Conservation (phyloP, 805 yeast species). For the Spathaspora gorwiae region DNA sequence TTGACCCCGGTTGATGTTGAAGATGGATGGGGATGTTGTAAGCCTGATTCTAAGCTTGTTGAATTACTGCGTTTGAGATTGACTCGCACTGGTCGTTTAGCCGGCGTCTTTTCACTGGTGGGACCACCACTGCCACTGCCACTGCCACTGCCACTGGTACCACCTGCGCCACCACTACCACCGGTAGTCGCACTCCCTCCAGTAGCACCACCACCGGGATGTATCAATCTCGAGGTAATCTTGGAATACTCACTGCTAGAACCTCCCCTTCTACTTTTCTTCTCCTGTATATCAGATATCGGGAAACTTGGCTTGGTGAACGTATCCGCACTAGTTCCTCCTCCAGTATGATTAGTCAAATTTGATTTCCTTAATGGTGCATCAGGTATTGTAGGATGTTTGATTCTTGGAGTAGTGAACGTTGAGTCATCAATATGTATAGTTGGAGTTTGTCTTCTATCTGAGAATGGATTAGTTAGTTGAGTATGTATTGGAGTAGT, state of each 20-base stretch:
- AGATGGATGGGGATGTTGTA: neutral
- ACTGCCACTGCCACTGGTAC: neutral
- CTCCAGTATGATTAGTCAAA: constrained; percentile 10
- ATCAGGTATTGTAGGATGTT: constrained; percentile 24
- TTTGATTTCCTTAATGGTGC: constrained; percentile 35
- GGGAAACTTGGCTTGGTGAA: constrained; percentile 30
- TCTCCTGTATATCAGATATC: constrained; percentile 12
- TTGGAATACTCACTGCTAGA: constrained; percentile 36
- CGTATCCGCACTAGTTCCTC: constrained; percentile 12
- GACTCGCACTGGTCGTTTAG: constrained; percentile 8
- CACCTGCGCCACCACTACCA: too few relatives aligned
- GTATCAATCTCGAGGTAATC: constrained; percentile 46
- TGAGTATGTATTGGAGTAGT: neutral
- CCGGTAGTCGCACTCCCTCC: neutral
- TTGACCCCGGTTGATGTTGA: constrained; percentile 5
- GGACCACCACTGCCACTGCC: neutral
- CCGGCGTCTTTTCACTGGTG: neutral
- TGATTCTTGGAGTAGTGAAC: constrained; percentile 27
- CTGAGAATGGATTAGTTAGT: constrained; percentile 22
- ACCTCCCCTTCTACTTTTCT: constrained; percentile 9
- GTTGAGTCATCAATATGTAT: constrained; percentile 21
- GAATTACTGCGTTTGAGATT: constrained; percentile 20
- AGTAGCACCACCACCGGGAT: constrained; percentile 18
- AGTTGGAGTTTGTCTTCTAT: constrained; percentile 7
- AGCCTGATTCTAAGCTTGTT: constrained; percentile 11